Conservation (phyloP, 2,329 filamentous ascomycete species). For the Xylariaceae sp. region DNA sequence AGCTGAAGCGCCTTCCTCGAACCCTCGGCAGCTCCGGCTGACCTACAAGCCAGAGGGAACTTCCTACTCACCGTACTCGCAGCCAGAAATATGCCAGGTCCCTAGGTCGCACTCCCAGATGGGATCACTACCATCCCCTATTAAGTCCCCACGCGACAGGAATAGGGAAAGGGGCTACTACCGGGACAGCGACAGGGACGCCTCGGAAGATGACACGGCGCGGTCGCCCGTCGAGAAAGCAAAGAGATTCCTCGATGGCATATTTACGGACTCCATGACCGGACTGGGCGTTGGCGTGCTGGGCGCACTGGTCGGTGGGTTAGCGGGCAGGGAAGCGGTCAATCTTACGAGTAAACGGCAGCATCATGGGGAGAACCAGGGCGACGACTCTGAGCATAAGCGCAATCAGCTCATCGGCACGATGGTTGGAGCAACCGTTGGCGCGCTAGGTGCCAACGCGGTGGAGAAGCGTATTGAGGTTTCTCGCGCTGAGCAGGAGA, state of each 20-base stretch:
- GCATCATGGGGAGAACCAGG: conserved; percentile 18
- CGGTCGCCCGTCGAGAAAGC: conserved; percentile 40
- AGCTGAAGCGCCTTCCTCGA: background rate
- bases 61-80: conserved; percentile 21
- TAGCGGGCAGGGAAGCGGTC: conserved; percentile 48
- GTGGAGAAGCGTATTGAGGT: conserved; percentile 33
- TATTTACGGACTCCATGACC: conserved; percentile 46
- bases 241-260: conserved; percentile 40
- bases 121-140: conserved; percentile 16
- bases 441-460: conserved; percentile 49
- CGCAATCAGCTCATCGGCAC: conserved; percentile 44
- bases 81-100: conserved; percentile 24
- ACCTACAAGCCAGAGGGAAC: conserved; percentile 43
- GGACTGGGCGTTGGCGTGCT: conserved; percentile 50
- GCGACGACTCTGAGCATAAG: conserved; percentile 31
- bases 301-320: conserved; percentile 51
- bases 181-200: conserved; percentile 24
- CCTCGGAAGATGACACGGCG: conserved; percentile 25
- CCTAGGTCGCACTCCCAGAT: conserved; percentile 28
- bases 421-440: conserved; percentile 51
- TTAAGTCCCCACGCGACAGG: conserved; percentile 15
- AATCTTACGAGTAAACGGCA: conserved; percentile 37
- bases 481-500: conserved; percentile 29
- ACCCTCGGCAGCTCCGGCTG: conserved; percentile 18
- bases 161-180: conserved; percentile 11